A percentile compares a stretch with the other conserved stretches of the same genome.
These are phyloP conservation scores for Crucihimalaya himalaica DNA, from an alignment of 345 rosid species.

Conservation along the genomic window DNA sequence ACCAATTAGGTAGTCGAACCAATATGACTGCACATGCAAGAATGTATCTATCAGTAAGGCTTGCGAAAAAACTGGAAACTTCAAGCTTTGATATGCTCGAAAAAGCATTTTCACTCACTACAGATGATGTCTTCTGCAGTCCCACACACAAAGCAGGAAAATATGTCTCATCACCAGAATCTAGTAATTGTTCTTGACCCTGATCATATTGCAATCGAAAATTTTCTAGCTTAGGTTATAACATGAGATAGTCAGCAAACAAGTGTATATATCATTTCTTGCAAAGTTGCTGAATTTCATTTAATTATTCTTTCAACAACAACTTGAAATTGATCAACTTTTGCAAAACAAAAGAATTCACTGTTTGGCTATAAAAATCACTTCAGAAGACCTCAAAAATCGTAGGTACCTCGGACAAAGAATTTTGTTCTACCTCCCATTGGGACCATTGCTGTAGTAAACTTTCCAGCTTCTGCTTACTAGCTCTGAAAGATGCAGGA, in stretches of 20 bases:
- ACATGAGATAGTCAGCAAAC: neutral
- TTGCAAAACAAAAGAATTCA: neutral
- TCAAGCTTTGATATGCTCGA: neutral
- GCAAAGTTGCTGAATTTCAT: neutral
- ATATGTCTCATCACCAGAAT: conserved; percentile 85
- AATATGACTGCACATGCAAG: conserved; percentile 68
- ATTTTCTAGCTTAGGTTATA: neutral
- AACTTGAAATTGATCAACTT: neutral
- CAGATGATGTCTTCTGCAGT: conserved; percentile 61
- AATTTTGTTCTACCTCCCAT: conserved; percentile 74
- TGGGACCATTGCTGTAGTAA: conserved; percentile 89
- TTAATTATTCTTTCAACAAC: neutral
- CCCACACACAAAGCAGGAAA: conserved; percentile 85
- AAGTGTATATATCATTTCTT: neutral
- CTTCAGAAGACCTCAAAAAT: neutral
- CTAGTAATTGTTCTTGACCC: conserved; percentile 60
- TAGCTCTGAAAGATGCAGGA: conserved; percentile 57
- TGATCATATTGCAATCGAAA: conserved; percentile 41
- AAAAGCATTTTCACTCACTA: conserved; percentile 52
- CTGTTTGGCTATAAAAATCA: neutral
- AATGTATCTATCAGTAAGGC: conserved; percentile 10
- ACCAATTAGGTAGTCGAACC: conserved; percentile 72
- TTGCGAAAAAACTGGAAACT: neutral
- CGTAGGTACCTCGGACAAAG: conserved; percentile 48
- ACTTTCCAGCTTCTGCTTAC: conserved; percentile 81